Evolutionary conservation across 228 moss, liverwort and hornwort genomes (phyloP).

Genomic region (Sphagnum fallax): DNA sequence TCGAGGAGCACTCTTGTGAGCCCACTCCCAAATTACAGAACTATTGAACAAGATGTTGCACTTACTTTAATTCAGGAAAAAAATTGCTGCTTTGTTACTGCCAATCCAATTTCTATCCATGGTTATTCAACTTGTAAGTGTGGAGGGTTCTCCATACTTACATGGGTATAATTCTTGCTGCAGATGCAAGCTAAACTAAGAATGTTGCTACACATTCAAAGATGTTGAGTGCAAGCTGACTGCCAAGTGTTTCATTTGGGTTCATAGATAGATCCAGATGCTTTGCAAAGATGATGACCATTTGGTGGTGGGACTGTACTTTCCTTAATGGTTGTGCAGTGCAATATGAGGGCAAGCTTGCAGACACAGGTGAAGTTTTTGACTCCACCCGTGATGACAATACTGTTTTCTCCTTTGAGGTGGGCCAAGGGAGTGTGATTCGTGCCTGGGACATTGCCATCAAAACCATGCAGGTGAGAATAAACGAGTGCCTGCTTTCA

Average conservation of each 20-base stretch:
- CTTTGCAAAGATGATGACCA: background rate
- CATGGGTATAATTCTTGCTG: too few species aligned
- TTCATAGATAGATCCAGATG: background rate
- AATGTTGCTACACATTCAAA: background rate
- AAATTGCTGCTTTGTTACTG: too few species aligned
- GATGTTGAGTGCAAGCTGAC: background rate
- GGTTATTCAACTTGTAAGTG: too few species aligned
- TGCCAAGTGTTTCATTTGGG: background rate
- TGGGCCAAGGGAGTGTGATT: conserved; percentile 72
- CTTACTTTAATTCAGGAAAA: too few species aligned
- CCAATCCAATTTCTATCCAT: too few species aligned
- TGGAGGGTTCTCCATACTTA: too few species aligned
- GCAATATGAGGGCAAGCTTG: conserved; percentile 81
- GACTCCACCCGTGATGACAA: conserved; percentile 89
- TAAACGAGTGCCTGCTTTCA: background rate
- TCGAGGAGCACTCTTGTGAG: background rate
- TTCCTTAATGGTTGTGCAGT: conserved; percentile 18
- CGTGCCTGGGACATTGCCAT: conserved; percentile 91
- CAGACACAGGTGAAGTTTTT: conserved; percentile 53
- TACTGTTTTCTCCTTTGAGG: conserved; percentile 80
- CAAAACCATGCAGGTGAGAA: conserved; percentile 73
- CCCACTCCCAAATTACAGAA: background rate
- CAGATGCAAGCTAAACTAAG: too few species aligned
- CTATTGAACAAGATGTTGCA: background rate
- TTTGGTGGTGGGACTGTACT: background rate